Evolutionary conservation across 2,329 filamentous ascomycete species (phyloP).

Genomic region (Colletotrichum coccodes): DNA sequence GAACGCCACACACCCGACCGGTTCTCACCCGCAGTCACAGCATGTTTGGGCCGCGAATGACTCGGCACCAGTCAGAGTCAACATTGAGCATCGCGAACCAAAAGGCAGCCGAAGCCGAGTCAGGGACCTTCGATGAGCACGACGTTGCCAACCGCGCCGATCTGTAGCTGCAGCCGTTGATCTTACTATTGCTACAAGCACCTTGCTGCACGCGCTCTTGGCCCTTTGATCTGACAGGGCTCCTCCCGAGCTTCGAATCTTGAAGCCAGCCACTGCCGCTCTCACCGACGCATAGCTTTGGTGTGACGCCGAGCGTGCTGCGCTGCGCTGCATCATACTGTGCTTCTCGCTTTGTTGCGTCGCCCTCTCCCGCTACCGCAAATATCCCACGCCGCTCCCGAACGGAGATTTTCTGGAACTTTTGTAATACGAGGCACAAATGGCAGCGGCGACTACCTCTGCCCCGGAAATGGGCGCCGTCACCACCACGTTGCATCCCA

Average conservation of each 20-base stretch:
- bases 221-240: neutral
- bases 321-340: neutral
- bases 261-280: conserved; percentile 16
- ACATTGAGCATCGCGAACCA: conserved; percentile 21
- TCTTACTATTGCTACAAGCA: neutral
- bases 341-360: conserved; percentile 7
- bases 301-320: conserved; percentile 8
- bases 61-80: conserved; percentile 33
- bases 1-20: conserved; percentile 7
- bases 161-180: conserved; percentile 25
- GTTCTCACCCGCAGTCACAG: conserved; percentile 23
- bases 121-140: conserved; percentile 20
- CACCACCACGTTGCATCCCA: conserved; percentile 21
- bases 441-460: conserved; percentile 23
- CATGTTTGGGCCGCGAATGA: conserved; percentile 28
- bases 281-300: conserved; percentile 19
- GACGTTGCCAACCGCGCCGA: conserved; percentile 4
- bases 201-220: neutral
- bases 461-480: conserved; percentile 19
- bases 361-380: neutral
- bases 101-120: conserved; percentile 15
- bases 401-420: conserved; percentile 24
- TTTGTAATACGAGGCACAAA: conserved; percentile 12
- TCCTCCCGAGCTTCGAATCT: conserved; percentile 16
- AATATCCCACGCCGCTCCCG: conserved; percentile 5